A percentile compares a stretch with the other conserved stretches of the same genome.
These are phyloP conservation scores for Cymbidium sinense DNA, from an alignment of 106 monocot genomes.

Conservation along the genomic window DNA sequence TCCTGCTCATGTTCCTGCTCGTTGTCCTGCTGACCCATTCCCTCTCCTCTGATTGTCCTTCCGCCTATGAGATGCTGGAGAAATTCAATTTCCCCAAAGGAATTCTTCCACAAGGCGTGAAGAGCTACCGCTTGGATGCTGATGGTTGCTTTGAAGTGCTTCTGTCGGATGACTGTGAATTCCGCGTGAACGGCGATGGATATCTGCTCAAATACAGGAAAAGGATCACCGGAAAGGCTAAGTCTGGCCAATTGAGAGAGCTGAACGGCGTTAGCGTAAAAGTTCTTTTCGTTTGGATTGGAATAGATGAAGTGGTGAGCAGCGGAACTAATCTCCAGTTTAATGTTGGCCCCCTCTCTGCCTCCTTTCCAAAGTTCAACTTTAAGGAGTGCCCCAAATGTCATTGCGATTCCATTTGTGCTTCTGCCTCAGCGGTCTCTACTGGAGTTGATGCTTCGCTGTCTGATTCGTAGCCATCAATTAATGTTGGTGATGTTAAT, in stretches of 20 bases:
- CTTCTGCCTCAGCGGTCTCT: too few species aligned
- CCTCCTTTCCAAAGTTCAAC: slow-evolving; percentile 35
- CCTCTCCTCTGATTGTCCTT: slow-evolving; percentile 1
- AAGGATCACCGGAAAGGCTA: slow-evolving; percentile 40
- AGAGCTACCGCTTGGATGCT: slow-evolving; percentile 17
- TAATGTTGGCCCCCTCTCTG: slow-evolving; percentile 53
- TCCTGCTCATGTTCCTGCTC: neutral
- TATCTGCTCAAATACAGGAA: slow-evolving; percentile 45
- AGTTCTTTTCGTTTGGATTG: slow-evolving; percentile 62
- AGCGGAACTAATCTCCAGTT: slow-evolving; percentile 40
- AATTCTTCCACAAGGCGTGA: slow-evolving; percentile 41
- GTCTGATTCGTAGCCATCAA: neutral
- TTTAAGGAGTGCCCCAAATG: slow-evolving; percentile 69
- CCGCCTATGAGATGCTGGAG: slow-evolving; percentile 44
- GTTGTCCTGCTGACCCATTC: too few species aligned
- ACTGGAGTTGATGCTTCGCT: neutral
- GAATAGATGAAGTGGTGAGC: slow-evolving; percentile 35
- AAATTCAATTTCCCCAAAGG: slow-evolving; percentile 22
- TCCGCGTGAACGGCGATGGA: slow-evolving; percentile 11
- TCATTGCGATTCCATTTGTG: slow-evolving; percentile 38
- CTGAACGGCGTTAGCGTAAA: slow-evolving; percentile 59
- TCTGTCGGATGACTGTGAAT: slow-evolving; percentile 24
- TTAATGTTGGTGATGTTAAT: too few species aligned
- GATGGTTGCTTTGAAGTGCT: slow-evolving; percentile 38
- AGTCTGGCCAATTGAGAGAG: slow-evolving; percentile 19